Conservation (phyloP, 2,329 filamentous ascomycete species). For the Pyricularia grisea region DNA sequence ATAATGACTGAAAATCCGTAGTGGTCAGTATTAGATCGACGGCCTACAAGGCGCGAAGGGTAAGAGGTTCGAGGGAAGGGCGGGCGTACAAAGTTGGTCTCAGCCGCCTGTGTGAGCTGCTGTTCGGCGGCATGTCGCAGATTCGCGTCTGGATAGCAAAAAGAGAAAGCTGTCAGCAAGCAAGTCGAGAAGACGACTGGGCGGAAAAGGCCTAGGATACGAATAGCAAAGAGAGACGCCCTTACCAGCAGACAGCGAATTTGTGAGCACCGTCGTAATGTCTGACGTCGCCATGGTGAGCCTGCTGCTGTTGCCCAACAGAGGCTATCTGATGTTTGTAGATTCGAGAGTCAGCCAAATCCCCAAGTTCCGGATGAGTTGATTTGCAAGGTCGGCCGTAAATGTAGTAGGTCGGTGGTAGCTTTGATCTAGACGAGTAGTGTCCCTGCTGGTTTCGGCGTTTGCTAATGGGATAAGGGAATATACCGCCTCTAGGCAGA, state of each 20-base stretch:
- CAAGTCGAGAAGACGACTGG: constrained; percentile 8
- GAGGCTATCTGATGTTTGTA: neutral
- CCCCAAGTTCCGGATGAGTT: neutral
- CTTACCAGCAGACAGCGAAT: constrained; percentile 91
- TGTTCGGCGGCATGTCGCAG: constrained; percentile 88
- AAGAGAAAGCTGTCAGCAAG: constrained; percentile 9
- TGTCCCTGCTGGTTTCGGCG: neutral
- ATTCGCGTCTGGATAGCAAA: constrained; percentile 59
- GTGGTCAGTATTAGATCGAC: constrained; percentile 7
- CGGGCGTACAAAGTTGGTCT: constrained; percentile 79
- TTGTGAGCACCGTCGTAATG: constrained; percentile 95
- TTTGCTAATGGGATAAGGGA: neutral
- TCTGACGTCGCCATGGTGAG: constrained; percentile 67
- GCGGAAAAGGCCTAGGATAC: constrained; percentile 4
- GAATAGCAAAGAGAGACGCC: constrained; percentile 12
- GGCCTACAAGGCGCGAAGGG: neutral
- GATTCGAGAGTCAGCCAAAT: neutral
- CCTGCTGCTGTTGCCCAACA: constrained; percentile 9
- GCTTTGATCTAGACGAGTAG: neutral
- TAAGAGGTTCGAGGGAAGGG: constrained; percentile 7
- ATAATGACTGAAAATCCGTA: constrained; percentile 58
- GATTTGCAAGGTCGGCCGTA: neutral
- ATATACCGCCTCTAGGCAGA: neutral
- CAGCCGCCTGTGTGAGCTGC: constrained; percentile 85
- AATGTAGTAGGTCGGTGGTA: neutral